Percentiles rank a stretch among this genome's conserved stretches.
Evolutionary conservation across 2,329 filamentous ascomycete genomes (phyloP).

Genomic region (Ophiobolus disseminans): DNA sequence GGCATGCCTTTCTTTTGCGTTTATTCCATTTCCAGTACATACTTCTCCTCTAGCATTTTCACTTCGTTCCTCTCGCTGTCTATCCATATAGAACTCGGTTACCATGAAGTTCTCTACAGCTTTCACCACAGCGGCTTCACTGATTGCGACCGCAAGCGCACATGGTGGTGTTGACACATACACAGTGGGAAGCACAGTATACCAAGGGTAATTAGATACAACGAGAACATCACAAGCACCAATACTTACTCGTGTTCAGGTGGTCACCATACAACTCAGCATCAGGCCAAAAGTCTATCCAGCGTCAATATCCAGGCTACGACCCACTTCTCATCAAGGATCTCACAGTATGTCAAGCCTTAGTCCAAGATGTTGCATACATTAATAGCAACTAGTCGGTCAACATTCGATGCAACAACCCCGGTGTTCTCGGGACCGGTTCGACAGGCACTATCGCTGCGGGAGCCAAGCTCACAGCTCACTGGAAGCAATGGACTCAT

Average conservation of each 20-base stretch:
- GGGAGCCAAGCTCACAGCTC: constrained; percentile 57
- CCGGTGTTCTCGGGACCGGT: constrained; percentile 33
- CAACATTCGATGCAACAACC: constrained; percentile 45
- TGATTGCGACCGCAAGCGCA: constrained; percentile 28
- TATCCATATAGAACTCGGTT: background rate
- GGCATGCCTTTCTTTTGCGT: background rate
- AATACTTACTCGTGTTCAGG: no score
- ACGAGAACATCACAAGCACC: no score
- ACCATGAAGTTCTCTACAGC: constrained; percentile 33
- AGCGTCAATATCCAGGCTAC: constrained; percentile 38
- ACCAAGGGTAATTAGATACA: constrained; percentile 33
- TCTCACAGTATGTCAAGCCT: constrained; percentile 26
- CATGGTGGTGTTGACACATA: constrained; percentile 40
- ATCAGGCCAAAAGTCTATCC: constrained; percentile 33
- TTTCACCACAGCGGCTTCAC: constrained; percentile 24
- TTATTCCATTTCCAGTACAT: no score
- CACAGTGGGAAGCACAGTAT: constrained; percentile 29
- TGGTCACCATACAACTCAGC: constrained; percentile 40
- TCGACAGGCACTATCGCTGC: constrained; percentile 56
- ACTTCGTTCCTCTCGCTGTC: background rate
- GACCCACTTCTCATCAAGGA: constrained; percentile 36
- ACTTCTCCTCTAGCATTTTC: background rate
- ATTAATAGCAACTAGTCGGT: constrained; percentile 19
- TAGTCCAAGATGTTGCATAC: background rate
- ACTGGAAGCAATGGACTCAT: constrained; percentile 64